Base-by-base conservation (phyloP, 192 early-diverging fungal species). In the Linnemannia hyalina region DNA sequence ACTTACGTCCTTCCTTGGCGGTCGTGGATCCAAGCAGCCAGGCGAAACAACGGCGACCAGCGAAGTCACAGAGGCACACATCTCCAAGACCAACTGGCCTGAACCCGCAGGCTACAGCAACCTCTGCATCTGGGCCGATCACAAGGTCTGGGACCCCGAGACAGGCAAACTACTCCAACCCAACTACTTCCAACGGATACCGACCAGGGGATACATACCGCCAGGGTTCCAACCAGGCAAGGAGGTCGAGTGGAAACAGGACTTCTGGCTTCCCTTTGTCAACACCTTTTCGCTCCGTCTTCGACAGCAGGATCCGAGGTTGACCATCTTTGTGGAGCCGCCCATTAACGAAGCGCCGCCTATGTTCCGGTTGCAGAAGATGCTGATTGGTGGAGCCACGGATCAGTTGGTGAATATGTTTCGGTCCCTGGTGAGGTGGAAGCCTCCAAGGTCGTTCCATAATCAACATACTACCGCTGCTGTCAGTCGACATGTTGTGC, bases 311-410 rank as follows among this genome's bases (percentile, higher is more conserved):
- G 88, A 92, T 23, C 36, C 54, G 0, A 69, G 88, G 23, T 80
- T 90, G 13, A 83, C 89, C 32, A 76, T 93, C 1, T 92, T 93
- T 85, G 82, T 93, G 6, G 90, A 93, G 35, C 91, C 92, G 1
- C 89, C 91, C 4, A 83, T 92, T 29, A 80, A 90, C 11, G 85
- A 88, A 29, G 80, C 76, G 0, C 92, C 92, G 6, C 90, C 92
- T 6, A 77, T 87, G 44, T 81, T 92, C 65, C 80, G 81, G 1
- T 55, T 65, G 18, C 49, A 87, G 1, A 74, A 89, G 26, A 70
- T 80, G 9, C 60, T 90, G 11, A 73, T 93, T 35, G 83, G 79
- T 18, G 91, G 91, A 76, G 80, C 90, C 0, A 88, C 85, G 7
- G 91, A 93, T 68, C 89, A 88, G 74, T 80, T 92, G 32, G 83